Conservation (phyloP, 371 early-diverging fungal genomes). For the Actinomortierella wolfii region DNA sequence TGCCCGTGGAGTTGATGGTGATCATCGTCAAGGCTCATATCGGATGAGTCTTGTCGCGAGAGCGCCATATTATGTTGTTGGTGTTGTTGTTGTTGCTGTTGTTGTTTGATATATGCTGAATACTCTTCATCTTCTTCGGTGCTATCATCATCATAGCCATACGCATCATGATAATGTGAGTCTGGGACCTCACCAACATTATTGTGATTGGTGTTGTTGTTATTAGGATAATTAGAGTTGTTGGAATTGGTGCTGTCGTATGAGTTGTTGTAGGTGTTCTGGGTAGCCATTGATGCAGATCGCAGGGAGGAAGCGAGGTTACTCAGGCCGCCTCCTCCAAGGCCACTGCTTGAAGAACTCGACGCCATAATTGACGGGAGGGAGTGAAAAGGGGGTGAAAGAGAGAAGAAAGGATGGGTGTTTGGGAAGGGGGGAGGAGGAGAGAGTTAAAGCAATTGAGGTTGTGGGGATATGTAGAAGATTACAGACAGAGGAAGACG, state of each 20-base stretch:
- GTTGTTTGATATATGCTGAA: constrained; percentile 28
- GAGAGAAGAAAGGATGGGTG: neutral
- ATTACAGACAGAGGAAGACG: neutral
- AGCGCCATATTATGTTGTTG: constrained; percentile 12
- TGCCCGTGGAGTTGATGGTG: constrained; percentile 6
- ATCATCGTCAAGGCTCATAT: constrained; percentile 7
- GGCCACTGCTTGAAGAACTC: constrained; percentile 19
- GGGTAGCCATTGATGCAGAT: constrained; percentile 14
- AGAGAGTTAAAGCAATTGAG: neutral
- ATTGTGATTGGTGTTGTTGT: constrained; percentile 5
- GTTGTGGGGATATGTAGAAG: neutral
- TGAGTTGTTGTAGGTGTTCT: constrained; percentile 1
- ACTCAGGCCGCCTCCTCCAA: constrained; percentile 22
- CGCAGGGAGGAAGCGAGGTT: constrained; percentile 42
- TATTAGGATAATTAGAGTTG: neutral
- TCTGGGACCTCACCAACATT: constrained; percentile 5
- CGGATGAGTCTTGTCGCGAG: constrained; percentile 7
- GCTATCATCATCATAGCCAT: constrained; percentile 31
- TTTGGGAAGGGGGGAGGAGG: neutral
- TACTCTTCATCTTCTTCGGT: constrained; percentile 45
- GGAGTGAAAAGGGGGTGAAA: neutral
- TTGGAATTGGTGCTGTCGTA: constrained; percentile 12
- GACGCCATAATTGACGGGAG: constrained; percentile 18
- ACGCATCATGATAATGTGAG: constrained; percentile 12
- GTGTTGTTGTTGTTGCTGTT: constrained; percentile 26